Percentiles rank a stretch among this genome's conserved stretches.
phyloP scores from a whole-genome alignment of 768 basidiomycete genomes.

The Suillus decipiens region DNA sequence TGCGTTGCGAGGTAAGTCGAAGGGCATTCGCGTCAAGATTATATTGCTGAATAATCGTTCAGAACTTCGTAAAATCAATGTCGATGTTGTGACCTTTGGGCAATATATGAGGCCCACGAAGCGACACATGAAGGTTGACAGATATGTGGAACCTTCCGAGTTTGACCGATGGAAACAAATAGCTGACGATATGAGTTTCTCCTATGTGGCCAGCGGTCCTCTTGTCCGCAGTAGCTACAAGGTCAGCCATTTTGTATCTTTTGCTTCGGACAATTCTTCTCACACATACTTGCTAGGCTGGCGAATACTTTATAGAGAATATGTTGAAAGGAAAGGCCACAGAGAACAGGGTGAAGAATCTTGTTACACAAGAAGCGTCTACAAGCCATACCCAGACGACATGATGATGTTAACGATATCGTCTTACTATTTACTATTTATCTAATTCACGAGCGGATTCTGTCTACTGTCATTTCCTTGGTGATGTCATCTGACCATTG shows the following conservation, averaged over 20 bases:
- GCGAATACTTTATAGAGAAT: slow-evolving; percentile 94
- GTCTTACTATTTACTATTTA: neutral
- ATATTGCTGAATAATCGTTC: slow-evolving; percentile 1
- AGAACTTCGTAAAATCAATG: slow-evolving; percentile 88
- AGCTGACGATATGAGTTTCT: slow-evolving; percentile 92
- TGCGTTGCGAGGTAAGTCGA: slow-evolving; percentile 72
- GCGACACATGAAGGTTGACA: slow-evolving; percentile 97
- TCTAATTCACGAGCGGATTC: neutral
- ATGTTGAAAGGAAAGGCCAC: slow-evolving; percentile 65
- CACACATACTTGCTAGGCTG: slow-evolving; percentile 58
- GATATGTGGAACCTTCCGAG: slow-evolving; percentile 92
- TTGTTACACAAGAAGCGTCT: slow-evolving; percentile 28
- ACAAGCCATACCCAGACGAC: slow-evolving; percentile 2
- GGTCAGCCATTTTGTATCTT: slow-evolving; percentile 46
- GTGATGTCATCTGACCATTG: neutral
- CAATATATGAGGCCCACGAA: slow-evolving; percentile 99
- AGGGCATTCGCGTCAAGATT: neutral
- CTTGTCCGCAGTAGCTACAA: slow-evolving; percentile 97
- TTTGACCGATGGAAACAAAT: slow-evolving; percentile 89
- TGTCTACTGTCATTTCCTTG: neutral
- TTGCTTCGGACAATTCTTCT: neutral
- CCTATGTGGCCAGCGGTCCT: slow-evolving; percentile 97
- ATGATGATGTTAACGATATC: neutral
- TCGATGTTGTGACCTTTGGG: slow-evolving; percentile 98
- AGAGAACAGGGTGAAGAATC: slow-evolving; percentile 40